Base-by-base conservation (phyloP, 164 flowering plant species). In the Chimonanthus salicifolius region DNA sequence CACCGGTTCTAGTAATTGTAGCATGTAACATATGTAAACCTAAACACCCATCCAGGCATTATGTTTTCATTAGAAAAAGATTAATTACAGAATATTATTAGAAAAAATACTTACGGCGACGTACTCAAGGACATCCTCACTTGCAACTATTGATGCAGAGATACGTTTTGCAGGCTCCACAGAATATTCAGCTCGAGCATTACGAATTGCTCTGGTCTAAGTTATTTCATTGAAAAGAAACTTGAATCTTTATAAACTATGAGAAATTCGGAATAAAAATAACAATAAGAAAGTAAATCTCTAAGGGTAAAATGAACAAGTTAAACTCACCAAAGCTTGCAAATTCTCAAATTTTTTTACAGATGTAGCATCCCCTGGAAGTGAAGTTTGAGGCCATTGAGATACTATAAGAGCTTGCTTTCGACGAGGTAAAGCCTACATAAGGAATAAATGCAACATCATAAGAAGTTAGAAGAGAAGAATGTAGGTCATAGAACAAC, bases 131-230 rank as follows among this genome's bases (percentile, higher is more conserved):
- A 94, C 97, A 45, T 94, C 97, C 62, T 74, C 50, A 51, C 81
- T 87, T 46, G 92, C 99, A 80, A 94, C 92, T 60, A 94, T 80
- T 62, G 91, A 86, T 71, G 97, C 97, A 70, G 98, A 90, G 70
- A 94, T 92, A 69, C 94, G 94, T 76, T 85, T 91, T 72, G 84
- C 94, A 78, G 98, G 97, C 79, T 88, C 97, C 77, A 92, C 98
- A 67, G 92, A 89, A 77, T 94, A 92, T 78, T 94, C 97, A 73
- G 98, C 98, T 72, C 98, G 87, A 62, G 89, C 97, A 89, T 94
- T 94, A 62, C 98, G 85, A 67, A 94, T 84, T 63, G 97, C 92
- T 80, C 87, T 87, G 13, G 88, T 92, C 98, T 89, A 79, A 47
- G 58, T 18, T 62, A 43, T 64, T 70, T 64, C 10, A 45, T 46